phyloP scores from a whole-genome alignment of 768 basidiomycete species.

The Hygrocybe coccinea region DNA sequence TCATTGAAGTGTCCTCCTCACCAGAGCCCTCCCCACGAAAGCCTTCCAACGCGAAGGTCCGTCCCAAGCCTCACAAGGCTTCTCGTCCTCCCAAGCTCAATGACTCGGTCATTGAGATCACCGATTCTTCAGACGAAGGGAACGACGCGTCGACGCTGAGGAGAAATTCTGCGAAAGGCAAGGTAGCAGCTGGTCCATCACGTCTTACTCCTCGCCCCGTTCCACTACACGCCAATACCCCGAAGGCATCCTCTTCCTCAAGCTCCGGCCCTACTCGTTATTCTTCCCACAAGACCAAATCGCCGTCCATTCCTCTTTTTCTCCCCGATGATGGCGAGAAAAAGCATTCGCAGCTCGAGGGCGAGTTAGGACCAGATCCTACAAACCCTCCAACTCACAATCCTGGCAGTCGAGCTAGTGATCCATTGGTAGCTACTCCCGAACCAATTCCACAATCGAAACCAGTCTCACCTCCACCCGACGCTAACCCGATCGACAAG shows the following conservation, averaged over 20 bases:
- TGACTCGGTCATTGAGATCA: slow-evolving; percentile 43
- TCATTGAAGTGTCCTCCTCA: slow-evolving; percentile 8
- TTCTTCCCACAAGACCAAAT: neutral
- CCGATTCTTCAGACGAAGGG: slow-evolving; percentile 50
- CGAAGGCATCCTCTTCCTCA: neutral
- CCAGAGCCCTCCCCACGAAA: neutral
- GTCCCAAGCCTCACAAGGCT: neutral
- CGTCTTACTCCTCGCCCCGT: neutral
- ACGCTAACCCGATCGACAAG: slow-evolving; percentile 22
- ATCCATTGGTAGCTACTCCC: neutral
- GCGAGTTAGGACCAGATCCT: too few species aligned
- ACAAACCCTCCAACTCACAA: too few species aligned
- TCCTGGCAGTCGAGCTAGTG: neutral
- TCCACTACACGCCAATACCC: neutral
- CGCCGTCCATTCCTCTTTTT: too few species aligned
- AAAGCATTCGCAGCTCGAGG: too few species aligned
- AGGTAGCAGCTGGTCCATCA: slow-evolving; percentile 9
- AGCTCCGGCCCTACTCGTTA: neutral
- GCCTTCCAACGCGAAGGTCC: neutral
- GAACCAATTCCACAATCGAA: neutral
- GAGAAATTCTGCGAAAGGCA: neutral
- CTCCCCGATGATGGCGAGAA: too few species aligned
- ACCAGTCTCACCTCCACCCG: neutral
- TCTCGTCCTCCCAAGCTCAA: neutral
- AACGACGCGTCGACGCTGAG: neutral